Conservation (phyloP, 164 flowering plant genomes). For the Vitis amurensis region DNA sequence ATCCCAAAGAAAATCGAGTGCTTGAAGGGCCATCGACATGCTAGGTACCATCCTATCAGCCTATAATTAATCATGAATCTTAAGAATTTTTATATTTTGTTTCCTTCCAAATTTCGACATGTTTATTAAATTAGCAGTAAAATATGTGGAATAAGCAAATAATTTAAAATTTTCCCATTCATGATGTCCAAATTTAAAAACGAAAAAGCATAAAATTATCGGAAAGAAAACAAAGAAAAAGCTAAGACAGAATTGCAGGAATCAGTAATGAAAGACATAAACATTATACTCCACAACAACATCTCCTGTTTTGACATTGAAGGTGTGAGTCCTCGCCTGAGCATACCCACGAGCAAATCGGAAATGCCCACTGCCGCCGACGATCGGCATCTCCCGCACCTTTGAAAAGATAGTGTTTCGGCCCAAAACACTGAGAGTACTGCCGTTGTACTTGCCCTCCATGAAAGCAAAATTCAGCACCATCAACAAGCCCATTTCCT, state of each 20-base stretch:
- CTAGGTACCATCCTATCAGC: too few species aligned
- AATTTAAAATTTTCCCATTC: too few species aligned
- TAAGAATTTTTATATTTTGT: too few species aligned
- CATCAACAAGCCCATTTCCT: conserved; percentile 19
- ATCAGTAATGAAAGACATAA: conserved; percentile 27
- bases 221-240: too few species aligned
- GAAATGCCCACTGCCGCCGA: conserved; percentile 36
- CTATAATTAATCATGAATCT: too few species aligned
- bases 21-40: too few species aligned
- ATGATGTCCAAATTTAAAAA: too few species aligned
- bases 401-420: conserved; percentile 18
- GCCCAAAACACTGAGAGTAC: conserved; percentile 28
- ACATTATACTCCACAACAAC: conserved; percentile 30
- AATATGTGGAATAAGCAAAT: too few species aligned
- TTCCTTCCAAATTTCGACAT: too few species aligned
- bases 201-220: too few species aligned
- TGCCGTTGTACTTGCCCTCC: conserved; percentile 31
- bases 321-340: conserved; percentile 12
- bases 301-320: conserved; percentile 18
- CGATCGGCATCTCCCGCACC: conserved; percentile 33
- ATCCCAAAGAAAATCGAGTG: too few species aligned
- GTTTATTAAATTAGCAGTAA: too few species aligned
- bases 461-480: conserved; percentile 18
- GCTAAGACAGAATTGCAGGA: background rate
- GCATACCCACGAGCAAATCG: conserved; percentile 36